Evolutionary conservation across 2,329 filamentous ascomycete species (phyloP).

Genomic region (Beauveria australis): DNA sequence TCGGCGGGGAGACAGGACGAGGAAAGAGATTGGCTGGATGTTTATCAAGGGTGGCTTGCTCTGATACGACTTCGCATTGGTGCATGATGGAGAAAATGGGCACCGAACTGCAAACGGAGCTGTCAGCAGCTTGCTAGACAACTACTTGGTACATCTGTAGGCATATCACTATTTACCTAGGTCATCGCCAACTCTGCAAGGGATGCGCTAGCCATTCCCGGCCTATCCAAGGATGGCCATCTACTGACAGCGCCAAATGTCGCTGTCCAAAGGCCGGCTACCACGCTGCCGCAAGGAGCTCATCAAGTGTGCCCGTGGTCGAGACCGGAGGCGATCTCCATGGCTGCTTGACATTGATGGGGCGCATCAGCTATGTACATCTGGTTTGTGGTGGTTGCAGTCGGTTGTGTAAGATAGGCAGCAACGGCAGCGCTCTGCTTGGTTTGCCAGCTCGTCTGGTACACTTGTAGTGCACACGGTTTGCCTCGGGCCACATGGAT

Average conservation of each 20-base stretch:
- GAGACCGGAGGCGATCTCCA: not conserved
- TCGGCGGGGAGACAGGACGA: no score
- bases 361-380: not conserved
- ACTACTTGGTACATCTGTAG: not conserved
- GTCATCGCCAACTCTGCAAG: not conserved
- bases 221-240: not conserved
- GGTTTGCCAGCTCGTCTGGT: not conserved
- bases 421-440: not conserved
- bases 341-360: not conserved
- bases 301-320: not conserved
- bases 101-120: conserved; percentile 3
- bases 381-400: not conserved
- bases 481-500: not conserved
- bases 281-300: not conserved
- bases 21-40: not conserved
- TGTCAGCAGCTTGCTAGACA: not conserved
- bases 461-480: not conserved
- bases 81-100: not conserved
- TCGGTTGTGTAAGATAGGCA: not conserved
- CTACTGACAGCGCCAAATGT: no score
- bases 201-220: conserved; percentile 7
- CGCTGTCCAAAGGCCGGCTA: not conserved
- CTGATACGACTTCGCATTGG: not conserved
- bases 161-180: no score
- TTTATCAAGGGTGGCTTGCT: conserved; percentile 1